phyloP scores from a whole-genome alignment of 108 stramenopile species.

The Aurantiochytrium sp. region DNA sequence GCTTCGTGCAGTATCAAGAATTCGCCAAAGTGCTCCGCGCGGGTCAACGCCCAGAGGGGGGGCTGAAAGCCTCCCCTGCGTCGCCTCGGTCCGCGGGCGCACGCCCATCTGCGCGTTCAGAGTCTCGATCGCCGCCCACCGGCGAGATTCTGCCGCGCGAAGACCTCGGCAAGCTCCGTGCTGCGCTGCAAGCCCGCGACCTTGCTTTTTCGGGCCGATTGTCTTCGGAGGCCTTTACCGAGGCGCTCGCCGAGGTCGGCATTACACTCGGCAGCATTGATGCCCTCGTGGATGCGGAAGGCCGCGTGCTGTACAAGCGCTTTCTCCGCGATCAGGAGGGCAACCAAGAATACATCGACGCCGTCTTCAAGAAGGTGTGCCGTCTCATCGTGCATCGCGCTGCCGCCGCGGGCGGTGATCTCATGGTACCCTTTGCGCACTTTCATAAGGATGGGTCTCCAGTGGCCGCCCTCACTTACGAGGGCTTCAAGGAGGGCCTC shows the following conservation, averaged over 20 bases:
- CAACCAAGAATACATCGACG: neutral
- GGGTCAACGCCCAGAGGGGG: neutral
- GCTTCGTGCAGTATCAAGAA: constrained; percentile 28
- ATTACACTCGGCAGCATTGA: neutral
- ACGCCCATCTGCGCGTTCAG: no score
- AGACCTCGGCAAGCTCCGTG: neutral
- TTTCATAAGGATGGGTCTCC: neutral
- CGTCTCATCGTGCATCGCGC: neutral
- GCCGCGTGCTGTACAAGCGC: neutral
- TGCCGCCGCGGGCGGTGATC: neutral
- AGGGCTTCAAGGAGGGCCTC: constrained; percentile 31
- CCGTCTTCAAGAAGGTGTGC: neutral
- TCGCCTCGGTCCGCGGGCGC: no score
- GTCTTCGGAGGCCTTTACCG: neutral
- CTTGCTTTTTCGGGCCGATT: neutral
- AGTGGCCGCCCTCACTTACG: neutral
- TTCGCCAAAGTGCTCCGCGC: constrained; percentile 11
- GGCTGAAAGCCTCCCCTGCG: neutral
- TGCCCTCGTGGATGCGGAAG: neutral
- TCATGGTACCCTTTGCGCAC: neutral
- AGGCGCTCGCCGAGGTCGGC: neutral
- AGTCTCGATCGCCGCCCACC: neutral
- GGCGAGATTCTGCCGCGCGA: neutral
- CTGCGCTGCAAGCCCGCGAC: neutral
- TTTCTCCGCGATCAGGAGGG: neutral